Conservation (phyloP, 2,329 filamentous ascomycete species). For the Fusarium nematophilum region DNA sequence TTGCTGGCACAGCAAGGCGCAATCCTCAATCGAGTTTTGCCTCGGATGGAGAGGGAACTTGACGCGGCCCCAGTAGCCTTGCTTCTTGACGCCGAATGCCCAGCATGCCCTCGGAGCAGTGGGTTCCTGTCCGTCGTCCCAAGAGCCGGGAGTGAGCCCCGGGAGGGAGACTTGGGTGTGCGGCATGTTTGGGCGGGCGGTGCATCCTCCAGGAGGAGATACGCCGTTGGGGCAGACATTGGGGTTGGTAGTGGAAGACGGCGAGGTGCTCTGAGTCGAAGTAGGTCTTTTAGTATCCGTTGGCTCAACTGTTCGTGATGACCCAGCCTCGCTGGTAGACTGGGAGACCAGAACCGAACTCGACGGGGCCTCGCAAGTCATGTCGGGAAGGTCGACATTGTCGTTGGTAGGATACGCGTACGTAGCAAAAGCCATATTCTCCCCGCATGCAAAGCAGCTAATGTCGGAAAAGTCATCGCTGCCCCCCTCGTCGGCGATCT, state of each 20-base stretch:
- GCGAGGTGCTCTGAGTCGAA: background rate
- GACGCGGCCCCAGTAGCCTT: background rate
- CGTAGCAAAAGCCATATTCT: no score
- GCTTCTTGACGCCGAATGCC: slow-evolving; percentile 4
- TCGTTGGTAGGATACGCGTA: no score
- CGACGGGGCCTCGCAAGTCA: no score
- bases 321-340: no score
- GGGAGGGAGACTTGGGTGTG: slow-evolving; percentile 7
- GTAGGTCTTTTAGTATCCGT: rapidly evolving
- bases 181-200: background rate
- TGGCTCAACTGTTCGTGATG: no score
- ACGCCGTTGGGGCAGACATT: background rate
- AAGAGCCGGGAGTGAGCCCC: background rate
- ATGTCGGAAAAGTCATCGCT: no score
- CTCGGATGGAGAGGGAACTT: background rate
- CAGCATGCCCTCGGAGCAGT: slow-evolving; percentile 6
- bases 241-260: slow-evolving; percentile 8
- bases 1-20: slow-evolving; percentile 7
- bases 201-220: slow-evolving; percentile 14
- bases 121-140: background rate
- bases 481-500: no score
- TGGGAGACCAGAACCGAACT: no score
- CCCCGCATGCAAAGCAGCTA: no score
- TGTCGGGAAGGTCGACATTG: no score
- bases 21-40: slow-evolving; percentile 25